Percentiles rank a stretch among this genome's conserved stretches.
Evolutionary conservation across 306 rosid species (phyloP).

Genomic region (Vicia villosa): DNA sequence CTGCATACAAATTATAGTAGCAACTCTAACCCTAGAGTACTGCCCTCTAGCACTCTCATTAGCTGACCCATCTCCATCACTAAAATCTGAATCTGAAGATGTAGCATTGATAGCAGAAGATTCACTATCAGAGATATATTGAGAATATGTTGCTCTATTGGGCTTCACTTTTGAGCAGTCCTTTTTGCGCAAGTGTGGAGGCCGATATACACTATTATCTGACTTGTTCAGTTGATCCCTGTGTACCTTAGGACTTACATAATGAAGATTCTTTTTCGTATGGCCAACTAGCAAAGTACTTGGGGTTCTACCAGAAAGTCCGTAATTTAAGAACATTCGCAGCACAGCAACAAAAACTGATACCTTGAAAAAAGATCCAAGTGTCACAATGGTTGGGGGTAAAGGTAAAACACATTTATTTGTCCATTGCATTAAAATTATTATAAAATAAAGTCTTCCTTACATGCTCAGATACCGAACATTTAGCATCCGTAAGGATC

Average conservation of each 20-base stretch:
- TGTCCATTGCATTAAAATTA: conserved; percentile 9
- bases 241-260: conserved; percentile 36
- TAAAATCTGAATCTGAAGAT: conserved; percentile 91
- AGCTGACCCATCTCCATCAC: conserved; percentile 80
- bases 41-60: conserved; percentile 50
- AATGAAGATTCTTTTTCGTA: conserved; percentile 45
- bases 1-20: conserved; percentile 87
- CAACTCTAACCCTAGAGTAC: conserved; percentile 77
- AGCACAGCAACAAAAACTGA: conserved; percentile 81
- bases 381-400: conserved; percentile 23
- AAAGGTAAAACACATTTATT: conserved; percentile 14
- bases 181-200: conserved; percentile 90
- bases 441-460: conserved; percentile 36
- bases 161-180: conserved; percentile 54
- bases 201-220: conserved; percentile 61
- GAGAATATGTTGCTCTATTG: conserved; percentile 44
- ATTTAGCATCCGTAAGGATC: conserved; percentile 66
- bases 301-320: conserved; percentile 54
- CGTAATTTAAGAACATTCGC: conserved; percentile 73
- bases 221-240: conserved; percentile 54
- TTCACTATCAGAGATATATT: conserved; percentile 52
- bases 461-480: conserved; percentile 86
- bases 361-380: conserved; percentile 56
- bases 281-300: conserved; percentile 43
- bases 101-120: conserved; percentile 55